phyloP scores from a whole-genome alignment of 495 filamentous ascomycete genomes.

The Penicillium alfredii region DNA sequence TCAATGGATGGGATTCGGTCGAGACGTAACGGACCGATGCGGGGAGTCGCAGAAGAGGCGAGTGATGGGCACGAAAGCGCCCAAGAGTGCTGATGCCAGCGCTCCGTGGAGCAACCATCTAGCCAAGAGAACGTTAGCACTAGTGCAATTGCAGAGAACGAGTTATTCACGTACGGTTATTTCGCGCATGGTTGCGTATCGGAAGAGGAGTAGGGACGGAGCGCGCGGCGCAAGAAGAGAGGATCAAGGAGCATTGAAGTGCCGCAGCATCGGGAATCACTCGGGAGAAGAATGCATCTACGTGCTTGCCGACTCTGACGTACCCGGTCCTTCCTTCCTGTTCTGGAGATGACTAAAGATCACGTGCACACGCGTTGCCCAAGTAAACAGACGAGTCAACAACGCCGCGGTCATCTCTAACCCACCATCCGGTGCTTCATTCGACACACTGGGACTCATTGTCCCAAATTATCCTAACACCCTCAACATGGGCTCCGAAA shows the following conservation, averaged over 20 bases:
- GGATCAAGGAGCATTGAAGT: conserved; percentile 15
- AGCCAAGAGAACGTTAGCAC: conserved; percentile 8
- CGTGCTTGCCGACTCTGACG: conserved; percentile 19
- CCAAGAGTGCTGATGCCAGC: conserved; percentile 19
- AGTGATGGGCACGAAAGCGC: conserved; percentile 16
- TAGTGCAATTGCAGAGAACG: conserved; percentile 6
- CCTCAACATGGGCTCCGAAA: conserved; percentile 30
- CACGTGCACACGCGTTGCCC: conserved; percentile 29
- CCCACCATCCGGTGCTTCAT: too few species aligned
- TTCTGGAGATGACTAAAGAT: too few species aligned
- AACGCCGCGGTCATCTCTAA: conserved; percentile 16
- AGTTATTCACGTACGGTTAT: conserved; percentile 26
- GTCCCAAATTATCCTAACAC: conserved; percentile 5
- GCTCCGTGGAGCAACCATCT: conserved; percentile 20
- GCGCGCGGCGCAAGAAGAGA: conserved; percentile 21
- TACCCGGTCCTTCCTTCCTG: conserved; percentile 9
- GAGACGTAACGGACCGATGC: conserved; percentile 26
- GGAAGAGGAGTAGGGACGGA: conserved; percentile 19
- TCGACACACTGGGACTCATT: conserved; percentile 1
- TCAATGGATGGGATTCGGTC: conserved; percentile 15
- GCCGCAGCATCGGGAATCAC: conserved; percentile 24
- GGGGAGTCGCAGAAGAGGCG: conserved; percentile 16
- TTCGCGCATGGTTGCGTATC: conserved; percentile 28
- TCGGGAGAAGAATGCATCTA: conserved; percentile 6
- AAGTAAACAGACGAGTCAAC: conserved; percentile 36